A percentile compares a stretch with the other conserved stretches of the same genome.
These are phyloP conservation scores for Phialophora expanda DNA, from an alignment of 2,329 filamentous ascomycete species.

Conservation along the genomic window DNA sequence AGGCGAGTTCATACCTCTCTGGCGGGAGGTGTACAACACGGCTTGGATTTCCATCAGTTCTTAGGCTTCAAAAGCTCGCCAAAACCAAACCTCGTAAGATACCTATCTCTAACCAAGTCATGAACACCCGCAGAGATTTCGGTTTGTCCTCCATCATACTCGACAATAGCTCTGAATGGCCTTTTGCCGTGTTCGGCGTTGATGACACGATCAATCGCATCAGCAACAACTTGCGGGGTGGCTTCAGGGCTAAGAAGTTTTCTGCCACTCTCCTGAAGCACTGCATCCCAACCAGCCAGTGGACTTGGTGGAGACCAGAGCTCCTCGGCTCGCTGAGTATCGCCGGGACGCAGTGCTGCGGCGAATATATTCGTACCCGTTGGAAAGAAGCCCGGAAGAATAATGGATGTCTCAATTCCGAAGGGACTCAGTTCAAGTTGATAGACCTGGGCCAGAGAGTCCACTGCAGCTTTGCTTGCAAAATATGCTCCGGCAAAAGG, in stretches of 20 bases:
- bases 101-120: slow-evolving; percentile 21
- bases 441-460: slow-evolving; percentile 27
- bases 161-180: slow-evolving; percentile 23
- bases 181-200: slow-evolving; percentile 14
- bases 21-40: no score
- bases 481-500: slow-evolving; percentile 33
- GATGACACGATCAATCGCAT: slow-evolving; percentile 21
- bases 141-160: slow-evolving; percentile 17
- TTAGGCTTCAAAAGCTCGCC: slow-evolving; percentile 17
- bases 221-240: slow-evolving; percentile 20
- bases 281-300: slow-evolving; percentile 6
- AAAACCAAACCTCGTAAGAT: slow-evolving; percentile 10
- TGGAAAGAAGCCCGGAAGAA: slow-evolving; percentile 30
- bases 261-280: neutral
- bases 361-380: slow-evolving; percentile 32
- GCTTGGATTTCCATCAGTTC: neutral
- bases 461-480: slow-evolving; percentile 31
- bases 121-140: slow-evolving; percentile 16
- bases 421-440: slow-evolving; percentile 24
- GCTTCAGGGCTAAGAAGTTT: slow-evolving; percentile 11
- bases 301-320: slow-evolving; percentile 17
- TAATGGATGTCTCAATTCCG: slow-evolving; percentile 31
- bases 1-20: no score
- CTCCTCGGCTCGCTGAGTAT: slow-evolving; percentile 15
- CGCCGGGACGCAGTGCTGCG: slow-evolving; percentile 17